phyloP scores from a whole-genome alignment of 1,139 yeast genomes.

The Hemisphaericaspora lyxosophila region DNA sequence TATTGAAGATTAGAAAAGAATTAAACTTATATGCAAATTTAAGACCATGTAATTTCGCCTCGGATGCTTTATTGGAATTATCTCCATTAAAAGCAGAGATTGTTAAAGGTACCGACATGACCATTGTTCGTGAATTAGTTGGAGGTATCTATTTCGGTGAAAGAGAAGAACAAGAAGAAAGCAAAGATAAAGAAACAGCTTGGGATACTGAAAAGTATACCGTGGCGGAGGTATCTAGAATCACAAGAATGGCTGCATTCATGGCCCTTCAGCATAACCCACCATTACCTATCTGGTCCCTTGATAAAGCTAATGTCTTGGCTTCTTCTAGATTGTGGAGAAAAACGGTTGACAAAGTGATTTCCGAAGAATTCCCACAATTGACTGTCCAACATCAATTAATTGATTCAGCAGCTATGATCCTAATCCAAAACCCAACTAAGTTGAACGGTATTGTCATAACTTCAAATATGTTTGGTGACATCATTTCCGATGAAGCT shows the following conservation, averaged over 20 bases:
- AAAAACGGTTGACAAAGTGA: constrained; percentile 82
- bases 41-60: constrained; percentile 94
- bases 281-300: constrained; percentile 91
- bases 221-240: constrained; percentile 87
- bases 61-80: constrained; percentile 77
- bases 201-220: constrained; percentile 93
- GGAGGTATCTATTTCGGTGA: constrained; percentile 98
- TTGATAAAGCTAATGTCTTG: constrained; percentile 95
- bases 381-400: constrained; percentile 85
- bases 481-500: constrained; percentile 95
- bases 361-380: constrained; percentile 85
- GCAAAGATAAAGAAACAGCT: constrained; percentile 62
- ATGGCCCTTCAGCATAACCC: constrained; percentile 91
- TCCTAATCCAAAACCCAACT: constrained; percentile 85
- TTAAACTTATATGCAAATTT: constrained; percentile 90
- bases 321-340: constrained; percentile 98
- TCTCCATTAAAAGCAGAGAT: constrained; percentile 84
- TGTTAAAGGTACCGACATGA: constrained; percentile 86
- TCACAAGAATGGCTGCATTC: constrained; percentile 97
- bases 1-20: constrained; percentile 89
- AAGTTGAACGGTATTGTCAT: constrained; percentile 87
- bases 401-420: constrained; percentile 98
- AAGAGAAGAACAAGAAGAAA: constrained; percentile 86
- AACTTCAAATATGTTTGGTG: constrained; percentile 97
- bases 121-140: constrained; percentile 92